Base-by-base conservation (phyloP, 306 rosid genomes). In the Inga laurina region DNA sequence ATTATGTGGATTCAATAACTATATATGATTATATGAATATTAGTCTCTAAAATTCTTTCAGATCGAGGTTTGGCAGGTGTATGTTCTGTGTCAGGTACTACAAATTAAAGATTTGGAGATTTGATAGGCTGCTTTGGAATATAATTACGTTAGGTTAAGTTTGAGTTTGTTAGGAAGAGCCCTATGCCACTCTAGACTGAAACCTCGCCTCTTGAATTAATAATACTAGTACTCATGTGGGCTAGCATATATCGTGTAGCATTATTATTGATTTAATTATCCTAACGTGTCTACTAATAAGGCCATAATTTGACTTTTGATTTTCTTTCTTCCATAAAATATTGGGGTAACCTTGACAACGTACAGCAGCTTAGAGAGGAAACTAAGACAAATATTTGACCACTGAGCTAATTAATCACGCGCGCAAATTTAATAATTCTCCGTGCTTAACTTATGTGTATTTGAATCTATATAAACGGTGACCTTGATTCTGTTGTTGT, bases 321-420 rank as follows among this genome's bases (percentile, higher is more conserved):
- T 18, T 68, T 68, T 9, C 13, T 39, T 10, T 24, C 8, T 22
- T 8, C 1, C 7, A 1, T 41, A 43, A 43, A 72, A 11, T n/a
- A 71, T 43, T 71, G 22, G 15, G 10, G 35, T n/a, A 74, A 49
- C 35, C 9, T 30, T 30, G 78, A 74, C 64, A 19, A 14, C 30
- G 30, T 27, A 27, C 24, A 30, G 18, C n/a, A 4, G 76, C 30
- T 74, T 46, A 14, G 27, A 32, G 10, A 19, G 11, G 24, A 74
- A 74, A 51, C 37, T 32, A 34, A 51, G 51, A 74, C 44, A 49
- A 74, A 51, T 49, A 75, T 34, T 32, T 75, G 78, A 75, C 78
- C 78, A 34, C 52, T 52, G 54, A 52, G 34, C 65, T 18, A 74
- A 16, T 48, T 30, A 74, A 18, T 49, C 45, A 49, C 45, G 45